Evolutionary conservation across 495 filamentous ascomycete genomes (phyloP).

Genomic region (Neurospora sp.): DNA sequence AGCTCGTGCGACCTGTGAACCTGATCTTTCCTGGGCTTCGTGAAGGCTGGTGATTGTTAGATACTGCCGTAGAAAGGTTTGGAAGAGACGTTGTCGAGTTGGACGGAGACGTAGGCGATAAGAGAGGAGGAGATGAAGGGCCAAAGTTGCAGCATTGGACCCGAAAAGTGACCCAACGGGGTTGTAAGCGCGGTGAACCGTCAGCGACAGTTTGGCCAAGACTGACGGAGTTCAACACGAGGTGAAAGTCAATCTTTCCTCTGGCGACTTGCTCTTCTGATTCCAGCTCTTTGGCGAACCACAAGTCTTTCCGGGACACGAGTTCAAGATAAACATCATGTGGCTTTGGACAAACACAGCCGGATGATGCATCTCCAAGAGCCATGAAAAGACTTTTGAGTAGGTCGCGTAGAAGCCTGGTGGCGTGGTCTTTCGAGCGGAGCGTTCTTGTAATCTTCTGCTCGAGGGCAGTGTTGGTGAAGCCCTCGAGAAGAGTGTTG

Average conservation of each 20-base stretch:
- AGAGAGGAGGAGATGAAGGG: background rate
- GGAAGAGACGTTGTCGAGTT: background rate
- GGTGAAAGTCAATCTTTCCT: background rate
- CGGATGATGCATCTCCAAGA: background rate
- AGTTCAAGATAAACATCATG: background rate
- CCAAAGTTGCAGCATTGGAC: background rate
- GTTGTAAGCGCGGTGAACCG: background rate
- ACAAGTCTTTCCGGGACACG: background rate
- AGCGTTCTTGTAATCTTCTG: background rate
- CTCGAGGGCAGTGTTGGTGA: background rate
- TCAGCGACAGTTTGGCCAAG: background rate
- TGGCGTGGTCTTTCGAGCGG: background rate
- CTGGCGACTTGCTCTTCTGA: background rate
- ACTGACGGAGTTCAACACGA: background rate
- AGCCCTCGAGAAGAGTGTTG: background rate
- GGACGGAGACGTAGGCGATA: background rate
- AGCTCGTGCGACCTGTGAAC: background rate
- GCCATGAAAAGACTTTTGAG: background rate
- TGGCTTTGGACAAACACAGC: background rate
- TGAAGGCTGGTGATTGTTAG: background rate
- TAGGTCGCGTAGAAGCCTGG: background rate
- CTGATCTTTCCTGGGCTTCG: background rate
- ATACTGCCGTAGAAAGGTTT: background rate
- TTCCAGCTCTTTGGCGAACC: background rate
- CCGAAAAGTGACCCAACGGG: background rate